Base-by-base conservation (phyloP, 2,329 filamentous ascomycete species). In the Monilinia fructicola region DNA sequence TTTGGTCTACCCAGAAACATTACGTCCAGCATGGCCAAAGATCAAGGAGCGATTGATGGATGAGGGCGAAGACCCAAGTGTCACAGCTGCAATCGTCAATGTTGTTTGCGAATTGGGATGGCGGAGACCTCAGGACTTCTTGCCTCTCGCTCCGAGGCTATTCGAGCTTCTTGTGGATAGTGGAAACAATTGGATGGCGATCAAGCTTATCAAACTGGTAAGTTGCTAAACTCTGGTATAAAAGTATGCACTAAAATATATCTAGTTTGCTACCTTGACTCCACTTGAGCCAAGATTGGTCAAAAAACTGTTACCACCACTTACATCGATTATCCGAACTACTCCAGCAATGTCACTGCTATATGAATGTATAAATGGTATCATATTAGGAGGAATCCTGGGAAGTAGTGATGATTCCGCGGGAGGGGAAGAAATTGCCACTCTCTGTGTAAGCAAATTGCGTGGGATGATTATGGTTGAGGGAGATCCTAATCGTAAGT, bases 161-260 rank as follows among this genome's bases (percentile, higher is more conserved):
- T 99, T 98, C 74, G 93, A 97, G 76, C 83, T 99, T 23, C 81
- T 99, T 35, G 93, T 97, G 16, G 90, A 96, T 68, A 90, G 93
- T 66, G 90, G 90, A 48, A 98, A 99, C 78, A 99, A 99, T 78
- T 99, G 95, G 95, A 98, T 99, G 94, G 93, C 93, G 67, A 99
- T 99, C 77, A 99, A 99, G 78, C 87, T 99, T 69, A 98, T 99
- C 77, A 99, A 99, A 79, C 84, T 99, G 70, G 92, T 94, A 78
- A 72, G 86, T 80, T 48, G 40, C 18, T 28, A 12, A 44, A 65
- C 23, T 23, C 28, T 64, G 67, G 79, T 4, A 42, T 77, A 40
- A 0, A 75, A 93, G 87, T 96, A 96, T 82, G 92, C 92, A 48
- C 56, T 73, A 50, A 74, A 56, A 42, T 79, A 76, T 56, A 78